These are phyloP conservation scores for Piedraia hortae DNA, from an alignment of 2,329 filamentous ascomycete species.

Conservation along the genomic window DNA sequence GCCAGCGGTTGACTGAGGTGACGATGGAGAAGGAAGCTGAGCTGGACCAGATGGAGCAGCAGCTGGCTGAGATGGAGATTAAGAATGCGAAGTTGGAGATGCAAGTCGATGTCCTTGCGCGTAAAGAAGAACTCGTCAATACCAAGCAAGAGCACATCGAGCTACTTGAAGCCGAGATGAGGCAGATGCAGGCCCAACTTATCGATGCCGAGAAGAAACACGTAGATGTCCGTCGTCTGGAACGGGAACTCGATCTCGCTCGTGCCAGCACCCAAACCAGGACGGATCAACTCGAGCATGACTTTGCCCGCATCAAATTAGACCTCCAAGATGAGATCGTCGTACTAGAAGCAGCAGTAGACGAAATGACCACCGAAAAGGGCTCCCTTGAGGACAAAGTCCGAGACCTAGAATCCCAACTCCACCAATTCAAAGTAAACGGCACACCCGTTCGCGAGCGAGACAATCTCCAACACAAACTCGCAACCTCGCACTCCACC, in stretches of 20 bases:
- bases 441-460: slow-evolving; percentile 13
- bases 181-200: slow-evolving; percentile 15
- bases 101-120: slow-evolving; percentile 9
- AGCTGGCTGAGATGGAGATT: slow-evolving; percentile 9
- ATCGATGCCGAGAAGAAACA: slow-evolving; percentile 10
- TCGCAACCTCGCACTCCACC: slow-evolving; percentile 10
- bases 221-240: slow-evolving; percentile 15
- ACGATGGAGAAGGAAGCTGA: slow-evolving; percentile 14
- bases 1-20: slow-evolving; percentile 10
- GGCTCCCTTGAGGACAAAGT: slow-evolving; percentile 31
- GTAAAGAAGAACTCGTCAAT: slow-evolving; percentile 7
- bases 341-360: slow-evolving; percentile 17
- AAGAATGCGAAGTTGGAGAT: slow-evolving; percentile 10
- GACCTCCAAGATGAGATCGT: slow-evolving; percentile 29
- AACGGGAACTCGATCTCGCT: slow-evolving; percentile 16
- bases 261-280: slow-evolving; percentile 5
- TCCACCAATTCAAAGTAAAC: no score
- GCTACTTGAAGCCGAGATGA: slow-evolving; percentile 9
- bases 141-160: slow-evolving; percentile 7
- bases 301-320: slow-evolving; percentile 11
- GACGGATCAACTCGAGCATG: slow-evolving; percentile 7
- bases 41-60: slow-evolving; percentile 13
- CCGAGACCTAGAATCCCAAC: slow-evolving; percentile 14
- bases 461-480: slow-evolving; percentile 10
- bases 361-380: slow-evolving; percentile 21